Percentiles rank a stretch among this genome's conserved stretches.
Conservation (phyloP, 2,329 filamentous ascomycete genomes). For the Albifimbria verrucaria region DNA sequence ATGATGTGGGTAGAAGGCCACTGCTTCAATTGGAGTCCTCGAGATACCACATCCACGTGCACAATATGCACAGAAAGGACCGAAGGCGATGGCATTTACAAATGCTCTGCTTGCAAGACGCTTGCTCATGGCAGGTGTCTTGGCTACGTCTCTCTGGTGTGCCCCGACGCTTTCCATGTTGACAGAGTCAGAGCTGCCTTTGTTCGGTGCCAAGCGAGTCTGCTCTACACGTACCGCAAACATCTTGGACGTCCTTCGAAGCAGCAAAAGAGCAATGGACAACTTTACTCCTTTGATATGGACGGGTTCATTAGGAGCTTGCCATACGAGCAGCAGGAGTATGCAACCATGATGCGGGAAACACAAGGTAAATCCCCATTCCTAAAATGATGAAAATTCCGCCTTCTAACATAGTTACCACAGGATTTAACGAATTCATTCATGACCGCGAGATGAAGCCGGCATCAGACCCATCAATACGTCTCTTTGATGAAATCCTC, state of each 20-base stretch:
- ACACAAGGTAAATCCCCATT: conserved; percentile 54
- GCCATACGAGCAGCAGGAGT: conserved; percentile 64
- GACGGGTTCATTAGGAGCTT: conserved; percentile 62
- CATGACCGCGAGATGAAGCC: conserved; percentile 71
- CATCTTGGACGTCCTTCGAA: conserved; percentile 56
- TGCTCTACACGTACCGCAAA: conserved; percentile 65
- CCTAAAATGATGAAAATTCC: background rate
- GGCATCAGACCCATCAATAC: conserved; percentile 61
- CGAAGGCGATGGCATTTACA: conserved; percentile 69
- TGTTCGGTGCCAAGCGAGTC: conserved; percentile 61
- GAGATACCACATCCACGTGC: conserved; percentile 61
- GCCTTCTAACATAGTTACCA: conserved; percentile 11
- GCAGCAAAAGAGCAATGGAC: conserved; percentile 58
- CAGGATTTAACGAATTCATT: conserved; percentile 75
- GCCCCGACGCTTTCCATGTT: conserved; percentile 57
- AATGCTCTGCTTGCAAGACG: conserved; percentile 63
- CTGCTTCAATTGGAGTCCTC: conserved; percentile 64
- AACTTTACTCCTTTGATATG: conserved; percentile 63
- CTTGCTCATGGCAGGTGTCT: conserved; percentile 58
- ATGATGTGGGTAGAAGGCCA: conserved; percentile 84
- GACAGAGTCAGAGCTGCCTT: conserved; percentile 63
- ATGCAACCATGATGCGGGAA: conserved; percentile 60
- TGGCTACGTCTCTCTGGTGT: conserved; percentile 61
- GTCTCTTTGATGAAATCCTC: conserved; percentile 81
- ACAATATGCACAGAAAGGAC: conserved; percentile 74